Percentiles rank a stretch among this genome's conserved stretches.
Conservation (phyloP, 805 yeast species). For the Yamadazyma akitaensis region DNA sequence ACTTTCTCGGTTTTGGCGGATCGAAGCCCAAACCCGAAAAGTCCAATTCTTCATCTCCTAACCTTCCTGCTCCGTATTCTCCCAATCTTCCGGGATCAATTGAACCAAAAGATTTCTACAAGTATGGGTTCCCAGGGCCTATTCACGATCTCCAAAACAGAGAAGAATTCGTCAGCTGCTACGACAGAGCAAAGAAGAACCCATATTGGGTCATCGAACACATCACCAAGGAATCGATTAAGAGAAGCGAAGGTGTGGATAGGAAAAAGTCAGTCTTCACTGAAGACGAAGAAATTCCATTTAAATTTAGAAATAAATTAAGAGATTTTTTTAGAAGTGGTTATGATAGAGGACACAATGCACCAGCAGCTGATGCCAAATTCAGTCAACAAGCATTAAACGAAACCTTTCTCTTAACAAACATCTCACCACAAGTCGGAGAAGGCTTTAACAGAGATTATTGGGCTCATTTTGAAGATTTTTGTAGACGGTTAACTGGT, state of each 20-base stretch:
- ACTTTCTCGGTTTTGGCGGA: conserved; percentile 31
- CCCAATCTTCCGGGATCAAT: conserved; percentile 35
- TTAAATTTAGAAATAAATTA: conserved; percentile 67
- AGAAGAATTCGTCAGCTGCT: conserved; percentile 79
- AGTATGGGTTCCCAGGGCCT: conserved; percentile 95
- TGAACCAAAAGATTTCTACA: conserved; percentile 78
- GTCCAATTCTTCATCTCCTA: neutral
- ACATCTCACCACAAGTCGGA: conserved; percentile 96
- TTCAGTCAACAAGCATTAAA: conserved; percentile 90
- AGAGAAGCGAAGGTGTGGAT: conserved; percentile 53
- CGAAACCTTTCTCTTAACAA: conserved; percentile 85
- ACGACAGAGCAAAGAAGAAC: conserved; percentile 77
- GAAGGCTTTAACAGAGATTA: conserved; percentile 95
- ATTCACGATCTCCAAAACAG: conserved; percentile 75
- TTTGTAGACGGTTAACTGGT: conserved; percentile 72
- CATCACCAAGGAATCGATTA: conserved; percentile 68
- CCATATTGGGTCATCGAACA: conserved; percentile 93
- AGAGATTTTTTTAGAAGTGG: conserved; percentile 93
- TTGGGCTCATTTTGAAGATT: conserved; percentile 96
- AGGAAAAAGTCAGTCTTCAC: conserved; percentile 77
- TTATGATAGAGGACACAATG: conserved; percentile 95
- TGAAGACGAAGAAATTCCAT: conserved; percentile 84
- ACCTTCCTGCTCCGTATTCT: conserved; percentile 3
- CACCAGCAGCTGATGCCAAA: conserved; percentile 97
- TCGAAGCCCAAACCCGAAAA: neutral